A percentile compares a stretch with the other conserved stretches of the same genome.
Conservation (phyloP, 257 asterid species). For the Forsythia viridissima region DNA sequence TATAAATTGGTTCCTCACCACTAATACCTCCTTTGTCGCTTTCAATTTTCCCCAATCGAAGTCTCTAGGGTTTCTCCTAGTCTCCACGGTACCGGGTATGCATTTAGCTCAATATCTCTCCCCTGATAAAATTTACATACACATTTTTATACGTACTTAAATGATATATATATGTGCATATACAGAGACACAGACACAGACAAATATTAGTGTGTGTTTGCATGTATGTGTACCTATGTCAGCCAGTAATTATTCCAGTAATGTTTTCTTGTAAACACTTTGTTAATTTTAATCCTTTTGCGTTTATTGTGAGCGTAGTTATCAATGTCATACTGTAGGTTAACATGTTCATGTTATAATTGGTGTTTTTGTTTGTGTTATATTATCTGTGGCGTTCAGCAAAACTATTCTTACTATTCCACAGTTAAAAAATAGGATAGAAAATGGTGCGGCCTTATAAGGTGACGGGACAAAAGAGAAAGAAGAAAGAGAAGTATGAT, state of each 20-base stretch:
- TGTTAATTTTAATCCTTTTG: no score
- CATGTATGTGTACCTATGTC: not conserved
- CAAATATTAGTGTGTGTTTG: not conserved
- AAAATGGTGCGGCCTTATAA: slow-evolving; percentile 41
- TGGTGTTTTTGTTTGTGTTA: not conserved
- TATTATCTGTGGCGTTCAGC: not conserved
- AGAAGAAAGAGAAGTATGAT: slow-evolving; percentile 32
- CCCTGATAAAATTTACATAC: not conserved
- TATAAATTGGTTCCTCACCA: no score
- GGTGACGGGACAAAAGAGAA: slow-evolving; percentile 41
- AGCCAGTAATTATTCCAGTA: not conserved
- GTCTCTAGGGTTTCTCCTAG: not conserved
- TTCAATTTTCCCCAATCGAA: not conserved
- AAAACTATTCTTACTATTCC: not conserved
- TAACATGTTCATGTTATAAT: not conserved
- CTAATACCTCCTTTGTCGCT: not conserved
- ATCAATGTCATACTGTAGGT: not conserved
- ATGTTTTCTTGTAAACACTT: not conserved
- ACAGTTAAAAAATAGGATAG: not conserved
- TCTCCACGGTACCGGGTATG: not conserved
- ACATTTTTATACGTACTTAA: no score
- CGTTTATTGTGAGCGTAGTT: not conserved
- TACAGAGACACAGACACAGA: not conserved
- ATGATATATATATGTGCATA: no score
- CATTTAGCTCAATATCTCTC: not conserved